phyloP scores from a whole-genome alignment of 2,329 filamentous ascomycete genomes.

The Aspergillus sp. region DNA sequence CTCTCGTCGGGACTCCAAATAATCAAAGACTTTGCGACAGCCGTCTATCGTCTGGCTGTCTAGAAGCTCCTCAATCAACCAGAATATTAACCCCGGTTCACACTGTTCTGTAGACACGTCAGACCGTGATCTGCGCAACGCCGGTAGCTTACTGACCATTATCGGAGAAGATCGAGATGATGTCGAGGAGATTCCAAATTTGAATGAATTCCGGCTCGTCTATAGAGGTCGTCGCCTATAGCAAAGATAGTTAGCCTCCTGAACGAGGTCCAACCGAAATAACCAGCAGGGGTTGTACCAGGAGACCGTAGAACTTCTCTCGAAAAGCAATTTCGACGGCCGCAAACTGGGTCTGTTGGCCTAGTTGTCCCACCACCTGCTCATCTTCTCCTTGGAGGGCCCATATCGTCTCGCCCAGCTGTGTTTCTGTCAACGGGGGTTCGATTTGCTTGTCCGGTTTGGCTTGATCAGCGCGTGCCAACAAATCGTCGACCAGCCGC shows the following conservation, averaged over 20 bases:
- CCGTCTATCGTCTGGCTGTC: constrained; percentile 94
- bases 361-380: constrained; percentile 35
- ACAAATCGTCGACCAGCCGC: constrained; percentile 54
- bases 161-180: constrained; percentile 84
- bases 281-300: constrained; percentile 56
- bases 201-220: constrained; percentile 73
- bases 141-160: constrained; percentile 57
- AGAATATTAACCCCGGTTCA: constrained; percentile 79
- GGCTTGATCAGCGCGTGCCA: constrained; percentile 56
- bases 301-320: constrained; percentile 72
- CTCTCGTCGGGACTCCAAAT: constrained; percentile 88
- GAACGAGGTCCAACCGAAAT: not conserved
- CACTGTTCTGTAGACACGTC: constrained; percentile 47
- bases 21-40: constrained; percentile 89
- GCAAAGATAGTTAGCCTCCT: constrained; percentile 11
- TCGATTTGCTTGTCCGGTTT: constrained; percentile 66
- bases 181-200: constrained; percentile 91
- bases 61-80: constrained; percentile 89
- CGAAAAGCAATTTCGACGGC: constrained; percentile 81
- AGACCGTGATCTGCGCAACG: constrained; percentile 10
- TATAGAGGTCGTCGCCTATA: constrained; percentile 70
- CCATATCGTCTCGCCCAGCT: constrained; percentile 46
- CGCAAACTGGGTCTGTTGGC: constrained; percentile 57
- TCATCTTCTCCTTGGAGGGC: constrained; percentile 31
- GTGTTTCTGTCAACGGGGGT: constrained; percentile 68